Evolutionary conservation across 108 stramenopile genomes (phyloP), one percentile per base, ranked within the genome.

Genomic region (Epipyxis sp.): DNA sequence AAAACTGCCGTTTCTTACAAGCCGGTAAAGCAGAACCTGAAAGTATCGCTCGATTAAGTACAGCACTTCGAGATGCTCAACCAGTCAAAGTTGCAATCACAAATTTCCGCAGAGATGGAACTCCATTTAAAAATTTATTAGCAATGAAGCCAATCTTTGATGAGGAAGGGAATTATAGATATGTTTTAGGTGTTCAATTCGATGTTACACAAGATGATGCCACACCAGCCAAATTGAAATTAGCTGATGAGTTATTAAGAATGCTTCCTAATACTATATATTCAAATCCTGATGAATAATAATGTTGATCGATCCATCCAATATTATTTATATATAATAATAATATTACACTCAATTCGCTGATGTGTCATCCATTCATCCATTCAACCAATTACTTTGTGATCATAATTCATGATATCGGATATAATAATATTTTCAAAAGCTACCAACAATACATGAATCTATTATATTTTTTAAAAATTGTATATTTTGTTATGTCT

Each of bases 121-220:
- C 34, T 16, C 61, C 61, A 29, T 65, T 65, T 25, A 65, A 65
- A 32, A 65, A 65, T 25, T 37, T 65, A 10, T 65, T 65, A 32
- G 27, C 61, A 37, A 65, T 65, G 61, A 65, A 65, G 25, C 61
- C 61, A 35, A 37, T 65, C 27, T 65, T 65, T 32, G 3, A 3
- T 65, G 61, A 65, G 34, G 34, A 65, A 32, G 61, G 61, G 6
- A 37, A 3, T 35, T 65, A 65, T 65, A 25, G 25, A 6, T 65
- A 65, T 37, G 61, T 65, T 3, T 6, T 65, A 35, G 61, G 61
- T 65, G 61, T 65, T 29, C 61, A 65, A 65, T 65, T 65, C 34
- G 61, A 65, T 65, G 61, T 65, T 6, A 65, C 61, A 35, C 61
- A 65, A 65, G 27, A 29, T 29, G 61, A 65, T 65, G 61, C 61